Evolutionary conservation across 1,284 basidiomycete species (phyloP).

Genomic region (Phellopilus nigrolimitatus): DNA sequence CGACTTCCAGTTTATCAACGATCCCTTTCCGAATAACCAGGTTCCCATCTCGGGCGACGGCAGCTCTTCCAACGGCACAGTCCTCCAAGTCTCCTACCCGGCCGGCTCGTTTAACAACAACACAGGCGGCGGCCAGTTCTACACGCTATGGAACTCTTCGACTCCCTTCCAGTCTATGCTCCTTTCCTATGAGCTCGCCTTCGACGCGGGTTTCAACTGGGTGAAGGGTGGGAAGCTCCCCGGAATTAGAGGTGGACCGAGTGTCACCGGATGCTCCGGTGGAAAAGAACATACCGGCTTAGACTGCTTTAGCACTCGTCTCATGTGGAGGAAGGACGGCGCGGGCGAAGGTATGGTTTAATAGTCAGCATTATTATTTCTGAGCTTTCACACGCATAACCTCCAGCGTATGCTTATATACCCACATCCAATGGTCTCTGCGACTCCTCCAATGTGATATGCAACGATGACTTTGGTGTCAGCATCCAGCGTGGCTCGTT

Average conservation of each 20-base stretch:
- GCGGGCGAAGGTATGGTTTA: conserved; percentile 36
- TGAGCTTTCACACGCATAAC: conserved; percentile 15
- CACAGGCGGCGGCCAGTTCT: conserved; percentile 62
- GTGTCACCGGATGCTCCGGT: conserved; percentile 37
- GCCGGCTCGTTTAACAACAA: conserved; percentile 55
- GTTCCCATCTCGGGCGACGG: conserved; percentile 31
- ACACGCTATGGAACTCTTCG: conserved; percentile 57
- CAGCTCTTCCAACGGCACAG: conserved; percentile 41
- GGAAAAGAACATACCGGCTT: conserved; percentile 36
- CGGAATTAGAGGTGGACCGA: conserved; percentile 40
- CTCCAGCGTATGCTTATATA: conserved; percentile 59
- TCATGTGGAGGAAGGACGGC: conserved; percentile 42
- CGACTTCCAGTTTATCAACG: conserved; percentile 57
- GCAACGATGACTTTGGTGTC: conserved; percentile 41
- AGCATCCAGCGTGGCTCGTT: conserved; percentile 38
- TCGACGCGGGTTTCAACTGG: conserved; percentile 50
- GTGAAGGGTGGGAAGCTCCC: conserved; percentile 46
- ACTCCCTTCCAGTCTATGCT: conserved; percentile 56
- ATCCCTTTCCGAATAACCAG: conserved; percentile 56
- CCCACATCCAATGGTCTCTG: conserved; percentile 42
- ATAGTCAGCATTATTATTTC: conserved; percentile 6
- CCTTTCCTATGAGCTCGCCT: conserved; percentile 67
- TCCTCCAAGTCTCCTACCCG: conserved; percentile 62
- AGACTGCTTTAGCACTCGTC: conserved; percentile 41
- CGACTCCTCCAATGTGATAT: conserved; percentile 25